Evolutionary conservation across 1,139 yeast genomes (phyloP).

Genomic region (Protomyces inouyei): DNA sequence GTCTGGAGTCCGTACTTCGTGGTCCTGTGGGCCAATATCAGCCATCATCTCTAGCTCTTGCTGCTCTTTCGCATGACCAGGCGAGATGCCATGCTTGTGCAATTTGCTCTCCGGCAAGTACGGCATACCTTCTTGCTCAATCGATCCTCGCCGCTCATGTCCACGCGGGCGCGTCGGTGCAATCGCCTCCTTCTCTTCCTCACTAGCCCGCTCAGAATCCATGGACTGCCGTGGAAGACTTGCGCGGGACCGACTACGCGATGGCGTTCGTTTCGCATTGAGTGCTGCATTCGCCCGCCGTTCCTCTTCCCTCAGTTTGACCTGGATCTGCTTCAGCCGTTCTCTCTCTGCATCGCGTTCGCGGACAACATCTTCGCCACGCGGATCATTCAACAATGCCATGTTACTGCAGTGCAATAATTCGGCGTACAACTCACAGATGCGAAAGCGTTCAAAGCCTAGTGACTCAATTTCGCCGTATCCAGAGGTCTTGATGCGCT

Average conservation of each 20-base stretch:
- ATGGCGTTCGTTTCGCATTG: not conserved
- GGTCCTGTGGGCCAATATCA: slow-evolving; percentile 20
- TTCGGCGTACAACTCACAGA: slow-evolving; percentile 92
- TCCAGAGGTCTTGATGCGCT: slow-evolving; percentile 55
- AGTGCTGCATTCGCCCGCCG: not conserved
- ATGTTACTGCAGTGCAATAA: slow-evolving; percentile 92
- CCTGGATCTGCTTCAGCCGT: slow-evolving; percentile 3
- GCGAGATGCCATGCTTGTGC: slow-evolving; percentile 13
- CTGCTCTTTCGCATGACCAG: slow-evolving; percentile 9
- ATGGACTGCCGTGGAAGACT: not conserved
- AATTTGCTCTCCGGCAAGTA: slow-evolving; percentile 14
- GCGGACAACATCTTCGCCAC: slow-evolving; percentile 70
- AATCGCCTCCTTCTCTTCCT: slow-evolving; percentile 31
- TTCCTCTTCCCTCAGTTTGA: not conserved
- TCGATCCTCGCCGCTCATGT: slow-evolving; percentile 13
- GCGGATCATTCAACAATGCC: slow-evolving; percentile 82
- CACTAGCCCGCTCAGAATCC: slow-evolving; percentile 30
- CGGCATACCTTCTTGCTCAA: slow-evolving; percentile 19
- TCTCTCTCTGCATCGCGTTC: slow-evolving; percentile 70
- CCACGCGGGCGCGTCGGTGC: slow-evolving; percentile 15
- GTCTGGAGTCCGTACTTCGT: slow-evolving; percentile 16
- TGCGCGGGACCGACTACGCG: not conserved
- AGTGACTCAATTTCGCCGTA: slow-evolving; percentile 77
- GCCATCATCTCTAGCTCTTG: slow-evolving; percentile 23
- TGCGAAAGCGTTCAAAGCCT: slow-evolving; percentile 91